Evolutionary conservation across 1,139 yeast genomes (phyloP), one percentile per base, ranked within the genome.

Genomic region (Blastobotrys niveus): DNA sequence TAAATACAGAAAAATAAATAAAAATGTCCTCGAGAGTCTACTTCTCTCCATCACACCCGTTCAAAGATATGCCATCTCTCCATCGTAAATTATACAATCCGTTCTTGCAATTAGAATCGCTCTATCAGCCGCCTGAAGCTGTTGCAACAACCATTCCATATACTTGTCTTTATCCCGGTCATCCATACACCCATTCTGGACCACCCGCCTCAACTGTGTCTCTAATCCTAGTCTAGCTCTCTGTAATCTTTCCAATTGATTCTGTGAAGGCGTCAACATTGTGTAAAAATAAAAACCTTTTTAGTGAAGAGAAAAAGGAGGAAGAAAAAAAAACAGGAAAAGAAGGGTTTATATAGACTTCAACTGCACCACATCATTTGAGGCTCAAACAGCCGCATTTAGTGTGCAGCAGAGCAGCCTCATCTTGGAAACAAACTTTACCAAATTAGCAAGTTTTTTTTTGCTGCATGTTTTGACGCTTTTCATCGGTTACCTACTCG

Each of bases 41-140:
- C n/a, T n/a, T n/a, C n/a, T n/a, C n/a, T n/a, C n/a, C n/a, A n/a
- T n/a, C n/a, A n/a, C n/a, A n/a, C n/a, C n/a, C n/a, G n/a, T n/a
- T n/a, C n/a, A n/a, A n/a, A n/a, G n/a, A n/a, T n/a, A n/a, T n/a
- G n/a, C n/a, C 38, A 34, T 34, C 22, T 38, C 24, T 2, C 44
- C 44, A 18, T 41, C 44, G 20, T 41, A 41, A 19, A 41, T 41
- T 24, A 41, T 41, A 25, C 44, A 41, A 30, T 41, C 44, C 5
- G 44, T 41, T 25, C 30, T 34, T 18, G 44, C 44, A 29, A 41
- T 34, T 15, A 41, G 24, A 15, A 41, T 41, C 6, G 27, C 44
- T 7, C 35, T 15, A 19, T 41, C 31, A 19, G 40, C 36, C 7
- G 34, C 19, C 15, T 30, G 24, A 12, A 41, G 34, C 22, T 41